Conservation (phyloP, 2,329 filamentous ascomycete genomes). For the Pyrenochaeta sp. region DNA sequence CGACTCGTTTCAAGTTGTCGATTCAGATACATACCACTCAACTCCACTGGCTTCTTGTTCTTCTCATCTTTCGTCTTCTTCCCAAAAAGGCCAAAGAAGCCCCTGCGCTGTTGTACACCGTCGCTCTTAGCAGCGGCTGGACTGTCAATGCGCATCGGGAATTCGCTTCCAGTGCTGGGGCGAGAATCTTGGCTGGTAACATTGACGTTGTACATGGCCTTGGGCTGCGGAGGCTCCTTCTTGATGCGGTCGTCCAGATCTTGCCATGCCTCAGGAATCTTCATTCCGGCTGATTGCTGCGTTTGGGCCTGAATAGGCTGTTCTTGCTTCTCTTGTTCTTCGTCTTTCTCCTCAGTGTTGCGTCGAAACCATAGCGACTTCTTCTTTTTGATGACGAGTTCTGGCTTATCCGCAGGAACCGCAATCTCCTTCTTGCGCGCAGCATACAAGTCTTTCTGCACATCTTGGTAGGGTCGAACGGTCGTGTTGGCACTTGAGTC, state of each 20-base stretch:
- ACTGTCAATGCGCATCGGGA: slow-evolving; percentile 50
- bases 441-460: slow-evolving; percentile 28
- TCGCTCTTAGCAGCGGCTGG: slow-evolving; percentile 48
- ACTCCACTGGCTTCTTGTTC: slow-evolving; percentile 36
- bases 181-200: slow-evolving; percentile 26
- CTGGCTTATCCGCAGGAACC: slow-evolving; percentile 30
- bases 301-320: slow-evolving; percentile 33
- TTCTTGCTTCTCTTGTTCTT: slow-evolving; percentile 31
- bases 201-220: slow-evolving; percentile 6
- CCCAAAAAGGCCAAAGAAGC: slow-evolving; percentile 62
- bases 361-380: slow-evolving; percentile 57
- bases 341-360: slow-evolving; percentile 41
- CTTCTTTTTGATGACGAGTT: slow-evolving; percentile 50
- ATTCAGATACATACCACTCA: slow-evolving; percentile 47
- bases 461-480: slow-evolving; percentile 27
- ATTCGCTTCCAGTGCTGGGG: slow-evolving; percentile 50
- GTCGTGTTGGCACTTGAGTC: slow-evolving; percentile 15
- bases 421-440: slow-evolving; percentile 16
- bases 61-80: slow-evolving; percentile 56
- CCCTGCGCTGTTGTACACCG: slow-evolving; percentile 41
- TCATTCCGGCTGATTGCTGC: slow-evolving; percentile 36
- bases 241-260: slow-evolving; percentile 46
- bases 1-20: slow-evolving; percentile 14
- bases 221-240: slow-evolving; percentile 12
- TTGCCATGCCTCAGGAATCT: slow-evolving; percentile 46